Evolutionary conservation across 177 flowering plant genomes (phyloP).

Genomic region (Vitis hybrid): DNA sequence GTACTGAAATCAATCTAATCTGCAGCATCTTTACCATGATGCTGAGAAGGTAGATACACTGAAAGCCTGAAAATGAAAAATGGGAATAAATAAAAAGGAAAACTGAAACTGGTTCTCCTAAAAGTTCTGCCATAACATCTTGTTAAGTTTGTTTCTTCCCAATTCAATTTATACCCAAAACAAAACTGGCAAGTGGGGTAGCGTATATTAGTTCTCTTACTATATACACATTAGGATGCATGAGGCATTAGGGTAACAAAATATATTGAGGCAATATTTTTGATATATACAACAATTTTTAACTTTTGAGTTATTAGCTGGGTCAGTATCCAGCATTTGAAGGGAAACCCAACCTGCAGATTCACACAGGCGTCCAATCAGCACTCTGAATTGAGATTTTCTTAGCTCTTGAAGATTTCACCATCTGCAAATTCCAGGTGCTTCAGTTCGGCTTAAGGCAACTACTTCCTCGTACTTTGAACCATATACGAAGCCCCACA

Average conservation of each 20-base stretch:
- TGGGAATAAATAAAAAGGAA: not conserved
- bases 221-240: too few species aligned
- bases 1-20: too few species aligned
- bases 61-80: too few species aligned
- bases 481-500: conserved; percentile 91
- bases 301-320: not conserved
- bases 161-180: not conserved
- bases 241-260: not conserved
- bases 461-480: conserved; percentile 80
- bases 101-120: too few species aligned
- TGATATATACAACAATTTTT: too few species aligned
- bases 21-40: too few species aligned
- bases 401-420: conserved; percentile 21
- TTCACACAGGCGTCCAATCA: not conserved
- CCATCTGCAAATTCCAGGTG: conserved; percentile 86
- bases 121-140: too few species aligned
- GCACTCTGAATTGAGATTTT: not conserved
- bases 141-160: not conserved
- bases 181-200: too few species aligned
- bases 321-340: not conserved
- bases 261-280: not conserved
- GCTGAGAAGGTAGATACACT: too few species aligned
- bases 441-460: conserved; percentile 52
- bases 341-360: not conserved
- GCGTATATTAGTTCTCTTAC: too few species aligned